Evolutionary conservation across 2,329 filamentous ascomycete genomes (phyloP).

Genomic region (Albifimbria verrucaria): DNA sequence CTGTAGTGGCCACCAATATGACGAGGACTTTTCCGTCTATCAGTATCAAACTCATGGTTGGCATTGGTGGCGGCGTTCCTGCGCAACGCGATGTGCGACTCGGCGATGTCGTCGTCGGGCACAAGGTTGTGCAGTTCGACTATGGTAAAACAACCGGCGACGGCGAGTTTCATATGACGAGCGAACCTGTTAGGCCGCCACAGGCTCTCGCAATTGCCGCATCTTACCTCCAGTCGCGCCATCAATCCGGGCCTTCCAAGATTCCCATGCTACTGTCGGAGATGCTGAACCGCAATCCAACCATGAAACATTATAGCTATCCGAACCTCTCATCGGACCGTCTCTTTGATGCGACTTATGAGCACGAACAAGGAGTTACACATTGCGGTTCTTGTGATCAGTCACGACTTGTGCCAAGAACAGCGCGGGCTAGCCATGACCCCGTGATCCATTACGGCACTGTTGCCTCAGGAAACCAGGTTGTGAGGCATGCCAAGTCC

Average conservation of each 20-base stretch:
- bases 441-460: not conserved
- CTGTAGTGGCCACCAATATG: not conserved
- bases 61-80: constrained; percentile 23
- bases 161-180: not conserved
- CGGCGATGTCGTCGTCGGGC: not conserved
- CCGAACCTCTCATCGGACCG: not conserved
- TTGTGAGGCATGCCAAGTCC: not conserved
- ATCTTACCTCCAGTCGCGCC: too few relatives aligned
- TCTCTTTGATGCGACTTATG: not conserved
- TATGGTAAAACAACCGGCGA: not conserved
- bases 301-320: too few relatives aligned
- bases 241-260: too few relatives aligned
- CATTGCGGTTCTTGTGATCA: not conserved
- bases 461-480: not conserved
- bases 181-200: too few relatives aligned
- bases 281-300: too few relatives aligned
- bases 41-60: constrained; percentile 15
- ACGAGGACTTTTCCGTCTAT: not conserved
- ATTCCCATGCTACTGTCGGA: too few relatives aligned
- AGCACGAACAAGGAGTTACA: not conserved
- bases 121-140: not conserved
- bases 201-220: too few relatives aligned
- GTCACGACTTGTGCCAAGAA: not conserved
- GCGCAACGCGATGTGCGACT: not conserved
- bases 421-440: not conserved